Evolutionary conservation across 495 filamentous ascomycete species (phyloP).

Genomic region (Aspergillus sparsus): DNA sequence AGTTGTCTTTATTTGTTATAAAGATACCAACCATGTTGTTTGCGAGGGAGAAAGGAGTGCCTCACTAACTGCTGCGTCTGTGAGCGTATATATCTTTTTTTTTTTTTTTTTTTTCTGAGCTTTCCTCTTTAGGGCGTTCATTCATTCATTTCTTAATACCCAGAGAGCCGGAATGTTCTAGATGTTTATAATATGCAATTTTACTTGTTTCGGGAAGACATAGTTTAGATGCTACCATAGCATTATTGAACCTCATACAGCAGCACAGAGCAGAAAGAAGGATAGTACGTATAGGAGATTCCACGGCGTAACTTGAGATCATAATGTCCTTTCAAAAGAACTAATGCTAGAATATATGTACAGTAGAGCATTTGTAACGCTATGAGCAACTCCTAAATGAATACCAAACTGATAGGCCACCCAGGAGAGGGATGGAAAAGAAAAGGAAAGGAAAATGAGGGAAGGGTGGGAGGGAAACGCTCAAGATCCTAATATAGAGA

Average conservation of each 20-base stretch:
- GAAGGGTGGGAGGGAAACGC: not conserved
- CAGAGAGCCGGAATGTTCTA: not conserved
- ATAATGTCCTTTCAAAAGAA: no score
- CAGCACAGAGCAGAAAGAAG: no score
- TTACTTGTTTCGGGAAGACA: no score
- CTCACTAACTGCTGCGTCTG: not conserved
- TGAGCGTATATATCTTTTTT: not conserved
- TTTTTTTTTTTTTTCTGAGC: not conserved
- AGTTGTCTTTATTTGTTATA: not conserved
- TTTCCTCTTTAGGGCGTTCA: not conserved
- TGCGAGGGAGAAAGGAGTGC: not conserved
- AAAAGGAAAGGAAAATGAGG: not conserved
- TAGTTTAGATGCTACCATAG: no score
- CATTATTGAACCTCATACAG: no score
- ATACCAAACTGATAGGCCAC: not conserved
- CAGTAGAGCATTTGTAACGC: slow-evolving; percentile 2
- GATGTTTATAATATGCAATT: no score
- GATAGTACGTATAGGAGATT: no score
- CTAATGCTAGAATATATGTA: slow-evolving; percentile 1
- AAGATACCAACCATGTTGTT: not conserved
- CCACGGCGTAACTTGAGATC: no score
- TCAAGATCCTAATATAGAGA: not conserved
- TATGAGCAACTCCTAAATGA: not conserved
- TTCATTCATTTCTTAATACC: not conserved
- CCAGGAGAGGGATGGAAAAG: not conserved